A percentile compares a stretch with the other conserved stretches of the same genome.
Evolutionary conservation across 1,284 basidiomycete genomes (phyloP).

Genomic region (Heterobasidion occidentale): DNA sequence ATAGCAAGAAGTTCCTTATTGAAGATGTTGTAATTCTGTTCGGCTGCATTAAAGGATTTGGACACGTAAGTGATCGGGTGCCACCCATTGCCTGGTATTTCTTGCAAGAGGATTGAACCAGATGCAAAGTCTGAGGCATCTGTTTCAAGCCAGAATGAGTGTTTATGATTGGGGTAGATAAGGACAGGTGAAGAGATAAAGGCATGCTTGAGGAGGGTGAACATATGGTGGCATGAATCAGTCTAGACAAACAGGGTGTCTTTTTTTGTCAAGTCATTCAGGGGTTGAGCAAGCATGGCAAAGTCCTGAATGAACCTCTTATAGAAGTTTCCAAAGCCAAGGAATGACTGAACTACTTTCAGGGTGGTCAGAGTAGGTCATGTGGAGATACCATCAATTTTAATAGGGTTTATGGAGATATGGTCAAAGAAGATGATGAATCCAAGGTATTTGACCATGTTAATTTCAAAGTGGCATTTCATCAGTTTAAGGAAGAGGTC

Average conservation of each 20-base stretch:
- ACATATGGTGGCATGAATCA: too few relatives aligned
- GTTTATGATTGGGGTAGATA: too few relatives aligned
- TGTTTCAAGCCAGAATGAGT: background rate
- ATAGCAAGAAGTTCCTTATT: slow-evolving; percentile 13
- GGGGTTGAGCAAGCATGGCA: too few relatives aligned
- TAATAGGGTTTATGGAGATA: background rate
- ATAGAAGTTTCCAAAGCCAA: too few relatives aligned
- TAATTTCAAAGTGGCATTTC: background rate
- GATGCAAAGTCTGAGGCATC: slow-evolving; percentile 2
- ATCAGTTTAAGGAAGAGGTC: background rate
- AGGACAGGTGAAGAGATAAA: too few relatives aligned
- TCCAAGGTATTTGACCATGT: background rate
- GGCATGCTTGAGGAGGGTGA: too few relatives aligned
- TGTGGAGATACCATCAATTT: background rate
- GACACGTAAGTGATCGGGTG: slow-evolving; percentile 7
- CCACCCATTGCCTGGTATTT: background rate
- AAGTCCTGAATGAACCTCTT: background rate
- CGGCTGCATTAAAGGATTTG: background rate
- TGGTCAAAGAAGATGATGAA: background rate
- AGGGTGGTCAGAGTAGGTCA: background rate
- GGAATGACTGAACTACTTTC: background rate
- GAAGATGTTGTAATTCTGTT: slow-evolving; percentile 11
- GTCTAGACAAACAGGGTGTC: too few relatives aligned
- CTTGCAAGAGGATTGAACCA: slow-evolving; percentile 2
- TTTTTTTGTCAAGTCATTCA: too few relatives aligned